Evolutionary conservation across 2,329 filamentous ascomycete genomes (phyloP), one percentile per base, ranked within the genome.

Genomic region (Diplodia intermedia): DNA sequence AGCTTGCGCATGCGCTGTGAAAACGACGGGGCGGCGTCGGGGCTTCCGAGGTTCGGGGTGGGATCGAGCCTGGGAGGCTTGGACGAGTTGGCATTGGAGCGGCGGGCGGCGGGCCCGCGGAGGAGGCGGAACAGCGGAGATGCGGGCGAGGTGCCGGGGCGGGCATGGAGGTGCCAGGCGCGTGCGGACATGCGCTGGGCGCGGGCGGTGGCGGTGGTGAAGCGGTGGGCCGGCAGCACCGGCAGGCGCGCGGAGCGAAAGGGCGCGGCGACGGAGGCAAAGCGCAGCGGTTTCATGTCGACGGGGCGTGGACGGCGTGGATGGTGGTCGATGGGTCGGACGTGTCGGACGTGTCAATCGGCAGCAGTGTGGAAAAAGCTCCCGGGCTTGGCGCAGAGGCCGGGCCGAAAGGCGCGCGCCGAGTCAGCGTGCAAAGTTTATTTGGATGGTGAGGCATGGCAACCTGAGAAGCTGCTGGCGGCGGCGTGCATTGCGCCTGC

Each of bases 1-100:
- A 99, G 86, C 77, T 92, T 93, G 80, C 90, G 93, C 76, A 98
- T 82, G 31, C 90, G 86, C 71, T 89, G 88, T 2, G 89, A 90
- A 52, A 95, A 78, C 8, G 89, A 87, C 14, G 82, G 79, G 11
- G 82, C 71, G 7, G 78, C 77, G 36, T 78, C 75, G 26, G 79
- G 79, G 65, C 77, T 79, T 65, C 79, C 79, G 70, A 80, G 70
- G 72, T 81, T 71, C 69, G 80, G 76, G 66, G 77, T 78, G 11
- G 79, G 79, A 68, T 82, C 74, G 18, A 75, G 77, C 31, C 71
- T 73, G 52, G 75, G 73, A 47, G 60, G 47, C 33, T 76, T 74
- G 18, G 75, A 71, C 15, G 61, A 18, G 71, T 72, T 72, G 72
- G 77, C 78, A 54, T 80, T 79, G 73, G 76, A 76, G 69, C 81